Conservation (phyloP, 108 stramenopile species). For the Stephanodiscus minutulus region DNA sequence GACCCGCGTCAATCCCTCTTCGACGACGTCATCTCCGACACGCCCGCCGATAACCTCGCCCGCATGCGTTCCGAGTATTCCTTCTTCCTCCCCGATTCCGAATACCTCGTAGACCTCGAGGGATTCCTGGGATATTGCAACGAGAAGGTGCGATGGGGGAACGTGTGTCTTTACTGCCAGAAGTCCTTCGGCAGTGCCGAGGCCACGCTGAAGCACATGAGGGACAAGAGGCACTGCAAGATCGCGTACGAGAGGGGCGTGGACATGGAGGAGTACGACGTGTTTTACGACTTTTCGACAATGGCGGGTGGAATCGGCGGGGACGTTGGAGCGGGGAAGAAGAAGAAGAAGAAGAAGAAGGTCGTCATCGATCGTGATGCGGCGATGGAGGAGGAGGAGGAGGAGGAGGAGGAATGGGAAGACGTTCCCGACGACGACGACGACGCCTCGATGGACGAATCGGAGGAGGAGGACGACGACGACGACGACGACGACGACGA, state of each 20-base stretch:
- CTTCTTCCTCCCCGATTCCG: constrained; percentile 93
- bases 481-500: constrained; percentile 62
- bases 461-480: constrained; percentile 41
- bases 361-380: constrained; percentile 5
- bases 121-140: constrained; percentile 89
- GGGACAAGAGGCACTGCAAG: constrained; percentile 84
- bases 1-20: constrained; percentile 88
- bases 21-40: constrained; percentile 65
- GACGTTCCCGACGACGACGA: constrained; percentile 46
- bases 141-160: constrained; percentile 95
- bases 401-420: constrained; percentile 66
- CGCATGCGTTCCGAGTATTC: constrained; percentile 80
- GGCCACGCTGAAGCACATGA: constrained; percentile 87
- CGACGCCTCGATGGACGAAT: constrained; percentile 32
- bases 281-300: constrained; percentile 93
- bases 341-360: constrained; percentile 9
- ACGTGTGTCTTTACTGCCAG: constrained; percentile 93
- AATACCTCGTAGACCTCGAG: constrained; percentile 80
- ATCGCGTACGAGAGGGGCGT: constrained; percentile 87
- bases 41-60: constrained; percentile 62
- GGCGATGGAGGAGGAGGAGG: constrained; percentile 43
- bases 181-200: constrained; percentile 66
- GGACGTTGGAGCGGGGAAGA: constrained; percentile 26
- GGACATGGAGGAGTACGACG: constrained; percentile 92
- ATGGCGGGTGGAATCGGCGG: constrained; percentile 37